Conservation (phyloP, 768 basidiomycete genomes). For the Chiua virens region DNA sequence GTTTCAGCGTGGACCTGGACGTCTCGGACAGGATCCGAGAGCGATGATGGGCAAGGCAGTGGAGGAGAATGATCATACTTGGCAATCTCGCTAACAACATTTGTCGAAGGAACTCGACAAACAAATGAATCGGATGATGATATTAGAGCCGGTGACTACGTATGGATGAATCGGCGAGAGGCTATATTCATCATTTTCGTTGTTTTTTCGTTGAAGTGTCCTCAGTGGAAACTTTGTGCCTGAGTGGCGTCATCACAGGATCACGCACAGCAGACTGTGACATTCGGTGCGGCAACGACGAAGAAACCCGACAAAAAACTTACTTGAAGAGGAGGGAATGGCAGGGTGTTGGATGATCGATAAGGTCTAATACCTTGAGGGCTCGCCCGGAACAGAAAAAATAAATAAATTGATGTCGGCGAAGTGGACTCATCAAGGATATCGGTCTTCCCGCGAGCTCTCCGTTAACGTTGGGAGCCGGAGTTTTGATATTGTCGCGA, state of each 20-base stretch:
- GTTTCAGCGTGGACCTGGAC: slow-evolving; percentile 56
- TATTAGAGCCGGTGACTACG: no score
- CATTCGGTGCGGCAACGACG: slow-evolving; percentile 8
- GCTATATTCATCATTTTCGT: slow-evolving; percentile 18
- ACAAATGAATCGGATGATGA: no score
- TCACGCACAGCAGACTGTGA: slow-evolving; percentile 4
- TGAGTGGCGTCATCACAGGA: slow-evolving; percentile 18
- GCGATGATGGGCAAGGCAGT: slow-evolving; percentile 3
- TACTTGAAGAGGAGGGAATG: neutral
- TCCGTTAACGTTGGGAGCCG: no score
- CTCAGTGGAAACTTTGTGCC: slow-evolving; percentile 14
- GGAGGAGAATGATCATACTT: slow-evolving; percentile 9
- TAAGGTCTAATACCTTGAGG: no score
- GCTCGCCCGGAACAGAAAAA: no score
- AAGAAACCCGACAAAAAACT: neutral
- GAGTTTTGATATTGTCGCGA: no score
- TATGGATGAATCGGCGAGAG: no score
- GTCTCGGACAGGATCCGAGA: slow-evolving; percentile 32
- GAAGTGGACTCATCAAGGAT: no score
- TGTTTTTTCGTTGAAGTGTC: slow-evolving; percentile 17
- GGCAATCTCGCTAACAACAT: slow-evolving; percentile 1
- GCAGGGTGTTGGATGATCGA: no score
- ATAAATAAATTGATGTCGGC: no score
- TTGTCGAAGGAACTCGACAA: neutral
- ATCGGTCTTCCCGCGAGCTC: no score